A percentile compares a stretch with the other conserved stretches of the same genome.
These are phyloP conservation scores for Ilex asprella DNA, from an alignment of 257 asterid species.

Conservation along the genomic window DNA sequence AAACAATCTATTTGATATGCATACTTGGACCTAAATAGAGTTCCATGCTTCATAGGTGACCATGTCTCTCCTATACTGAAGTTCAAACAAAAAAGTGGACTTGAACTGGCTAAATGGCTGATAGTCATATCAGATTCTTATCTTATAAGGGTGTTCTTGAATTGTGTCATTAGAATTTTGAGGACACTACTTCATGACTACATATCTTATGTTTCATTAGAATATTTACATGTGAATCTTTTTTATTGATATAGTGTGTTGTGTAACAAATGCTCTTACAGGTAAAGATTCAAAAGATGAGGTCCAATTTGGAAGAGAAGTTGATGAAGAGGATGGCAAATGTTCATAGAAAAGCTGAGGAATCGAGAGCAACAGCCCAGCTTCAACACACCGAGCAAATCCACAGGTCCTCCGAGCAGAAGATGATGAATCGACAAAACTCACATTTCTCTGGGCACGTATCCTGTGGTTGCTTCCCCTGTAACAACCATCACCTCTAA, in stretches of 20 bases:
- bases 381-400: constrained; percentile 76
- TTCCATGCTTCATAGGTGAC: too few species aligned
- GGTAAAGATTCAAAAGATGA: constrained; percentile 96
- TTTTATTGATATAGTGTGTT: neutral
- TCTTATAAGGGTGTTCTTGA: neutral
- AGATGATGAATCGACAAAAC: constrained; percentile 35
- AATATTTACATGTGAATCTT: too few species aligned
- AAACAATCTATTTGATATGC: too few species aligned
- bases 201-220: too few species aligned
- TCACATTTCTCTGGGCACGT: constrained; percentile 31
- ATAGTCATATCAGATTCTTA: neutral
- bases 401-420: constrained; percentile 38
- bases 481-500: constrained; percentile 25
- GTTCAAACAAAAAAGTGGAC: too few species aligned
- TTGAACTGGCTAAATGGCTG: neutral
- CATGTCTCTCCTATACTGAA: too few species aligned
- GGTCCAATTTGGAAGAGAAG: constrained; percentile 80
- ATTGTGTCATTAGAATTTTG: neutral
- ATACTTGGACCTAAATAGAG: too few species aligned
- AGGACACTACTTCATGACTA: neutral
- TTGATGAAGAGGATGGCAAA: constrained; percentile 88
- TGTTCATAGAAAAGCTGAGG: constrained; percentile 91
- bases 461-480: constrained; percentile 83
- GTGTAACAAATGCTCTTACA: constrained; percentile 11
- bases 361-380: constrained; percentile 71